phyloP scores from a whole-genome alignment of 345 rosid genomes.

The Citrus inodora region DNA sequence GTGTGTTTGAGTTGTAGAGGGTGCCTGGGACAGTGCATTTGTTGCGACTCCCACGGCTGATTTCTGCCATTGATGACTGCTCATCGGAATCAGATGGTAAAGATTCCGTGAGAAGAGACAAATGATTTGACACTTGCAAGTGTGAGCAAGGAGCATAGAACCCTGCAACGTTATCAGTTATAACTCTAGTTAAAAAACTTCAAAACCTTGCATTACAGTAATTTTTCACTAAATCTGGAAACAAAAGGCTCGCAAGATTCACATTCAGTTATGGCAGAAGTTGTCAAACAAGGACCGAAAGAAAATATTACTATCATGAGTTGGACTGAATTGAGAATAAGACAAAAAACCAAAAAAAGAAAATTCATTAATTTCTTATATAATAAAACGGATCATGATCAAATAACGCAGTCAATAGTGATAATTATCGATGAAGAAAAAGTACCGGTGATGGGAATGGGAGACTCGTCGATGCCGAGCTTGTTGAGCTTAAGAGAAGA shows the following conservation, averaged over 20 bases:
- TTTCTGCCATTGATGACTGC: slow-evolving; percentile 22
- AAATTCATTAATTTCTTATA: background rate
- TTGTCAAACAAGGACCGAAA: background rate
- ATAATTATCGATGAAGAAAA: background rate
- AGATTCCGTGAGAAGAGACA: slow-evolving; percentile 73
- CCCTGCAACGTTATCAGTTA: slow-evolving; percentile 34
- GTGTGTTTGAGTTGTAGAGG: slow-evolving; percentile 75
- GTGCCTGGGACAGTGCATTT: slow-evolving; percentile 78
- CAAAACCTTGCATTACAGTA: background rate
- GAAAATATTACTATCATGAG: background rate
- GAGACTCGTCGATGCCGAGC: slow-evolving; percentile 89
- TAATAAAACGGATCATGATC: background rate
- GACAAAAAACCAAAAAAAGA: background rate
- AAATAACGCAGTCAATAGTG: background rate
- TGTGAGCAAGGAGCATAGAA: slow-evolving; percentile 90
- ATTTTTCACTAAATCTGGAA: background rate
- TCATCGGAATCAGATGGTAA: slow-evolving; percentile 41
- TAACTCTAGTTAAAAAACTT: background rate
- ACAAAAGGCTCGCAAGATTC: background rate
- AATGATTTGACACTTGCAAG: slow-evolving; percentile 65
- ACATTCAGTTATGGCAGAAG: background rate
- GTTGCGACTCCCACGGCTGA: slow-evolving; percentile 58
- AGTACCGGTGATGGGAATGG: slow-evolving; percentile 70
- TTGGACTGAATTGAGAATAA: background rate
- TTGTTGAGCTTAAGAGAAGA: slow-evolving; percentile 86